Base-by-base conservation (phyloP, 805 yeast species). In the Candida awuae region DNA sequence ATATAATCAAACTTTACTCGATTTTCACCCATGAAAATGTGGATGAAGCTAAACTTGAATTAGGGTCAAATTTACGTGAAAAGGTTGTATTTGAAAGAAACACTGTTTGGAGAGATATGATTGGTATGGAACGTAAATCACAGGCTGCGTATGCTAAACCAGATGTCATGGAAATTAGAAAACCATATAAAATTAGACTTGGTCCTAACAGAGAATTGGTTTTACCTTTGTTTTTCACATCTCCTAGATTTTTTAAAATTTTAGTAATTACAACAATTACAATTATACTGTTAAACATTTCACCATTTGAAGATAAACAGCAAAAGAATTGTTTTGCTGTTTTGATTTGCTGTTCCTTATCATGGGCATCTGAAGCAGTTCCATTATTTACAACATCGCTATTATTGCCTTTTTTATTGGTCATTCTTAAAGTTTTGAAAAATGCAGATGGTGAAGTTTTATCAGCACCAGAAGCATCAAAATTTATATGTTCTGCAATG, bases 21-120 rank as follows among this genome's bases (percentile, higher is more conserved):
- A 64, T 49, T 52, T 70, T 56, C 41, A 58, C 58, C 32, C 54
- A 58, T n/a, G 56, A 61, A 17, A 65, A 62, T 43, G 52, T 63
- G 32, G 69, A 67, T 8, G 41, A 55, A 14, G 67, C 74, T 29
- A 65, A 63, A 34, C 59, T 61, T 29, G 77, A 71, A 37, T 59
- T 73, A 40, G 65, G 68, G 47, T 62, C 73, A 4, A 71, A 71
- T 46, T 62, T 90, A 47, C 70, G 97, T 47, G 98, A 90, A 52
- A 94, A 90, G 58, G 84, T 90, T 26, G 95, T 88, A 15, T 90
- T 96, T 94, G 97, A 90, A 62, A 73, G 98, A 59, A 87, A 87
- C 58, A 90, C 97, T 0, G 97, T 90, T 21, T 90, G 98, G 98
- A 80, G 92, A 56, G 97, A 90, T 59, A 80, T 90, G 81, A 81